These are phyloP conservation scores for Halenospora varia DNA, from an alignment of 495 filamentous ascomycete genomes.

Conservation along the genomic window DNA sequence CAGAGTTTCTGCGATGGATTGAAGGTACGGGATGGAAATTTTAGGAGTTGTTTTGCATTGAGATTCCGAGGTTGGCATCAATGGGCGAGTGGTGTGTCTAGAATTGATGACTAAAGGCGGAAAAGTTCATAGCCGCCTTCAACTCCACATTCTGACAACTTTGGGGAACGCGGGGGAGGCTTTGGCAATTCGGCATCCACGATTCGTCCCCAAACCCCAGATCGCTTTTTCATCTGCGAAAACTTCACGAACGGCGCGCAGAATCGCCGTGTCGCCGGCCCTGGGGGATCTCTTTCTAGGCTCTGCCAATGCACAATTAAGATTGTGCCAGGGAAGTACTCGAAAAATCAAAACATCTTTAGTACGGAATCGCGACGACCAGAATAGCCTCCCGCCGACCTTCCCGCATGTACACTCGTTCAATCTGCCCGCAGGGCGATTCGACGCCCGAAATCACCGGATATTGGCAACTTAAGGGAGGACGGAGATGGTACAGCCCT, in stretches of 20 bases:
- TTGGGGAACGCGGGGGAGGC: neutral
- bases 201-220: neutral
- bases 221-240: neutral
- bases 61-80: neutral
- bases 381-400: neutral
- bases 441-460: neutral
- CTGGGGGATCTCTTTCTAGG: too few relatives aligned
- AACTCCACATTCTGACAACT: neutral
- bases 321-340: too few relatives aligned
- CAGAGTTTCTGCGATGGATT: too few relatives aligned
- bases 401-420: constrained; percentile 4
- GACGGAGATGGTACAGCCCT: constrained; percentile 10
- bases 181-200: neutral
- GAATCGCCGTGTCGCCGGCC: neutral
- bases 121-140: neutral
- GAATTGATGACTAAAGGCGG: constrained; percentile 3
- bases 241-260: neutral
- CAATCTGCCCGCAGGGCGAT: constrained; percentile 7
- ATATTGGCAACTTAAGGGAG: neutral
- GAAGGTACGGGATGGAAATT: too few relatives aligned
- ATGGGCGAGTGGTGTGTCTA: neutral
- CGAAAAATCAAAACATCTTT: too few relatives aligned
- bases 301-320: too few relatives aligned
- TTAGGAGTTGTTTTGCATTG: too few relatives aligned
- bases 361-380: neutral